Conservation (phyloP, 371 early-diverging fungal genomes). For the Lichtheimia corymbifera region DNA sequence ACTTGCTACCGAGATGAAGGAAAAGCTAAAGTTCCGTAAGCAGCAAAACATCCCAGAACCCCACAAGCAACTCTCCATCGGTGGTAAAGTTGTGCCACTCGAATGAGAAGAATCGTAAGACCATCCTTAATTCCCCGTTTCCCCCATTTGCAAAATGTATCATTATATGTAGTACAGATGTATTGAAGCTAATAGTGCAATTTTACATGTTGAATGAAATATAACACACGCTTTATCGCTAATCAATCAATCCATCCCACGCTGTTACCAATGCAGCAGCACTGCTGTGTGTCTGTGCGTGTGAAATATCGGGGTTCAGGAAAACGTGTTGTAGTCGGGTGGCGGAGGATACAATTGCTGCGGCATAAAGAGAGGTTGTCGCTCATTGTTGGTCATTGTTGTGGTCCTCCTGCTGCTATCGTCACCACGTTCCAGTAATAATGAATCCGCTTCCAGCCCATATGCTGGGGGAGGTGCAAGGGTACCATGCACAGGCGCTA, state of each 20-base stretch:
- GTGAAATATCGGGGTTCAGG: slow-evolving; percentile 1
- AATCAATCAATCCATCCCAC: background rate
- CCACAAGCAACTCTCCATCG: slow-evolving; percentile 1
- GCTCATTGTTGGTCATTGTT: too few relatives aligned
- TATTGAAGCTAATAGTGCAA: background rate
- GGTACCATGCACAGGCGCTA: slow-evolving; percentile 71
- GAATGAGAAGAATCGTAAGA: background rate
- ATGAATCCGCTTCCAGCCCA: slow-evolving; percentile 54
- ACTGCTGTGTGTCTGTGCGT: background rate
- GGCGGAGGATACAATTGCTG: background rate
- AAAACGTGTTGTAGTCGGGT: background rate
- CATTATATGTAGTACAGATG: background rate
- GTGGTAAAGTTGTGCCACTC: background rate
- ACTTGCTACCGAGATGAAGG: slow-evolving; percentile 4
- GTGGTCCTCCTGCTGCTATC: too few relatives aligned
- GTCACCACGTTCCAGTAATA: slow-evolving; percentile 45
- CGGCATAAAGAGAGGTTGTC: background rate
- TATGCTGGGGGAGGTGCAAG: slow-evolving; percentile 72
- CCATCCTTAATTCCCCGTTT: background rate
- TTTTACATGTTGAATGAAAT: background rate
- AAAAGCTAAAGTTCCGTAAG: background rate
- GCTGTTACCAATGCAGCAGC: background rate
- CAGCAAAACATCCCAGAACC: background rate
- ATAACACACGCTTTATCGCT: background rate
- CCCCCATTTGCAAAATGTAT: background rate